Percentiles rank a stretch among this genome's conserved stretches.
Evolutionary conservation across 148 eudicot genomes (phyloP).

Genomic region (Diospyros kaki): DNA sequence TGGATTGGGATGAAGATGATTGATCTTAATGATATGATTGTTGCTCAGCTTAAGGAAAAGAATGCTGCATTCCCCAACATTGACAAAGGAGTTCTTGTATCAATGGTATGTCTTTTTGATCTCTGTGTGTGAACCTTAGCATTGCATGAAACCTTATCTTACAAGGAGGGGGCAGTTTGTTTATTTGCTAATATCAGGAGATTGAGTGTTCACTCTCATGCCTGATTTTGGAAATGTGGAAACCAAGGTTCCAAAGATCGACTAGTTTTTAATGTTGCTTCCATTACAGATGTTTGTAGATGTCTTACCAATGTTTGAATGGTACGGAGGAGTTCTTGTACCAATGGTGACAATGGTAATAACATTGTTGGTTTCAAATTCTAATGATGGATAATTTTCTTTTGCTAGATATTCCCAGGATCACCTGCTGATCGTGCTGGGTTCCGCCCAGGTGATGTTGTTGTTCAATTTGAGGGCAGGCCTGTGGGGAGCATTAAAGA

Average conservation of each 20-base stretch:
- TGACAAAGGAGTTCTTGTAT: conserved; percentile 53
- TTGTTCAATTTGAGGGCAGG: conserved; percentile 59
- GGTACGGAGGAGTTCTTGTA: not conserved
- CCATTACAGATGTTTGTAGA: too few species aligned
- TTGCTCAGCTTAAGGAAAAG: conserved; percentile 56
- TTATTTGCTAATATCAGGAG: not conserved
- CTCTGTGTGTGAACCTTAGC: not conserved
- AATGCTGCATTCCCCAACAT: conserved; percentile 51
- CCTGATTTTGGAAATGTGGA: not conserved
- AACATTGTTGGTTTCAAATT: not conserved
- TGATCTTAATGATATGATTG: conserved; percentile 61
- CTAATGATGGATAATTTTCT: conserved; percentile 4
- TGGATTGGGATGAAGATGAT: conserved; percentile 75
- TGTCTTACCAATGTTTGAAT: too few species aligned
- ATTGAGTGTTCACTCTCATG: not conserved
- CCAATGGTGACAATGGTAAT: not conserved
- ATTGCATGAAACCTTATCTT: too few species aligned
- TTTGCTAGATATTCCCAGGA: conserved; percentile 74
- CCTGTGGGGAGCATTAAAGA: conserved; percentile 71
- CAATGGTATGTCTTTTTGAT: conserved; percentile 37
- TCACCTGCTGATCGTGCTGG: conserved; percentile 93
- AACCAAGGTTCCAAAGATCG: not conserved
- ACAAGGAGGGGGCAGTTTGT: not conserved
- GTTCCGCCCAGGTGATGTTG: conserved; percentile 79
- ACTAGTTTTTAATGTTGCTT: too few species aligned